Base-by-base conservation (phyloP, 2,329 filamentous ascomycete genomes). In the Biscogniauxia sp. region DNA sequence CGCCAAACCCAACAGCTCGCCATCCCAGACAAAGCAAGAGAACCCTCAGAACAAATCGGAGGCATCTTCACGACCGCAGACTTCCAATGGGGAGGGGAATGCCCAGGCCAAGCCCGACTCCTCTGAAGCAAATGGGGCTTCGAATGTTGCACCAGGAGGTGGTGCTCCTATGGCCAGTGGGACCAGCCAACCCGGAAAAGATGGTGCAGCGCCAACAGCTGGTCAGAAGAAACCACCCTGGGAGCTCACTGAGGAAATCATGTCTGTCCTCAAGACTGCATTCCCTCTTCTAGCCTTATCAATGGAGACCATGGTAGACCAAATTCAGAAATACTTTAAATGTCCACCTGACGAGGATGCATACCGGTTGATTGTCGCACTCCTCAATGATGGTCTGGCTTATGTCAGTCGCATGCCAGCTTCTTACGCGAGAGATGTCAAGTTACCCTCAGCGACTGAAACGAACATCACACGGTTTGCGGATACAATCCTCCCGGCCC, bases 221-320 rank as follows among this genome's bases (percentile, higher is more conserved):
- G 70, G 70, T 25, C 80, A 83, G 65, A 86, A 88, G 78, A 93
- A 92, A 78, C 92, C 91, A 65, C 93, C 96, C 0, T 98, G 95
- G 95, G 95, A 99, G 73, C 89, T 96, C 69, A 94, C 93, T 0
- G 95, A 99, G 68, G 93, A 98, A 73, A 92, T 99, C 62, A 93
- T 97, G 84, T 91, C 93, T 37, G 91, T 93, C 28, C 87, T 99
- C 57, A 98, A 99, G 82, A 98, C 95, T 6, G 93, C 94, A 0
- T 99, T 98, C 81, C 95, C 95, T 23, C 83, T 99, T 19, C 84
- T 99, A 68, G 95, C 96, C 9, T 80, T 98, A 51, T 97, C 94
- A 0, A 98, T 99, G 95, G 95, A 99, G 79, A 97, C 94, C 0
- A 99, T 98, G 93, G 93, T 98, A 28, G 95, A 99, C 73, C 94